Evolutionary conservation across 169 alveolate species (phyloP).

Genomic region (Cryptosporidium meleagridis): DNA sequence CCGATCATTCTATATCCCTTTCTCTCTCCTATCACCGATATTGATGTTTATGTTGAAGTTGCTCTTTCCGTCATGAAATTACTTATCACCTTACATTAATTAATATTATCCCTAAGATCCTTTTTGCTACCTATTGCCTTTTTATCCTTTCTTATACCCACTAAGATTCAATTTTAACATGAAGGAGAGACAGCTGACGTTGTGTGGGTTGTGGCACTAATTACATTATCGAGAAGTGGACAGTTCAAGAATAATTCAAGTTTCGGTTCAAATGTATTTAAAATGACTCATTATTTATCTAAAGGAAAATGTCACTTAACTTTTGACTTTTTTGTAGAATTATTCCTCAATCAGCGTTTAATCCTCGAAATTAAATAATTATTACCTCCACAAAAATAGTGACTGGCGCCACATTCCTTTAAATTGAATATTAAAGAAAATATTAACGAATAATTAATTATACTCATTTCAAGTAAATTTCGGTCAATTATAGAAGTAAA

Average conservation of each 20-base stretch:
- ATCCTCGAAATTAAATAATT: not conserved
- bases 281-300: constrained; percentile 3
- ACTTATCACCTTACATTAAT: constrained; percentile 30
- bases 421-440: no score
- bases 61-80: constrained; percentile 20
- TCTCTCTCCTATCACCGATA: constrained; percentile 18
- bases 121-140: constrained; percentile 49
- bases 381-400: not conserved
- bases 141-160: constrained; percentile 20
- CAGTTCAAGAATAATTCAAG: not conserved
- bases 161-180: constrained; percentile 70
- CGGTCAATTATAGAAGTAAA: not conserved
- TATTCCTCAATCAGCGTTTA: not conserved
- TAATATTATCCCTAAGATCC: not conserved
- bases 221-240: constrained; percentile 76
- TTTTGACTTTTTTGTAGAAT: not conserved
- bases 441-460: no score
- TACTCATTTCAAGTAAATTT: not conserved
- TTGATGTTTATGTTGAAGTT: not conserved
- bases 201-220: constrained; percentile 76
- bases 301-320: not conserved
- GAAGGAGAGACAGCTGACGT: constrained; percentile 75
- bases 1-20: constrained; percentile 24
- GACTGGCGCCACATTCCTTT: not conserved
- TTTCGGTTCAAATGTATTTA: not conserved